These are phyloP conservation scores for Sporothrix schenckii DNA, from an alignment of 2,329 filamentous ascomycete species.

Conservation along the genomic window DNA sequence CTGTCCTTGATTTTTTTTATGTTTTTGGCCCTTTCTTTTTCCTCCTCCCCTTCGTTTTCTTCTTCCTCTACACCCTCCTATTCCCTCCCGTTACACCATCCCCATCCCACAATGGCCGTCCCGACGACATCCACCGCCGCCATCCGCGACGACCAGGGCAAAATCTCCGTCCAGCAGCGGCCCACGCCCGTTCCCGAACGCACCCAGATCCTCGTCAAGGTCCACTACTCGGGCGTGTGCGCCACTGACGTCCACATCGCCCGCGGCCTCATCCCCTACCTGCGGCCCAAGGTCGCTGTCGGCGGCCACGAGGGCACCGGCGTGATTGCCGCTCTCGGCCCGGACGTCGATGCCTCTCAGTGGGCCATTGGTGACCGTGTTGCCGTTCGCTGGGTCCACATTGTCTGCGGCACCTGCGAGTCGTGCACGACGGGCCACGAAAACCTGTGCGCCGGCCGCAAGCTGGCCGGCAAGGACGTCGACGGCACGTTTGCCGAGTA, in stretches of 20 bases:
- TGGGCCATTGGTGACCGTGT: constrained; percentile 28
- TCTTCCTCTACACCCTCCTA: neutral
- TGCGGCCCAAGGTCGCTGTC: constrained; percentile 27
- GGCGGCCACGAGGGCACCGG: constrained; percentile 32
- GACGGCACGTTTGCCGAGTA: constrained; percentile 24
- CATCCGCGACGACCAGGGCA: constrained; percentile 43
- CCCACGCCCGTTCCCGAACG: constrained; percentile 22
- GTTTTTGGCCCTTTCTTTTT: neutral
- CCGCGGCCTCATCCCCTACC: constrained; percentile 30
- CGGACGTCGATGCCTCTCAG: constrained; percentile 7
- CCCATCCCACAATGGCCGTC: constrained; percentile 33
- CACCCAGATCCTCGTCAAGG: constrained; percentile 28
- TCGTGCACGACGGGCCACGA: constrained; percentile 99
- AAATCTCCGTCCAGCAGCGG: constrained; percentile 26
- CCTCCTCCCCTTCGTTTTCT: neutral
- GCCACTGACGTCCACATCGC: constrained; percentile 29
- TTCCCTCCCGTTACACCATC: neutral
- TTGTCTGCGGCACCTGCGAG: constrained; percentile 83
- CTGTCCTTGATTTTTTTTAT: neutral
- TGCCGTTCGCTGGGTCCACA: constrained; percentile 25
- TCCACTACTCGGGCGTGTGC: constrained; percentile 30
- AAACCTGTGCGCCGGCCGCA: constrained; percentile 76
- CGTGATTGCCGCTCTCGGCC: constrained; percentile 26
- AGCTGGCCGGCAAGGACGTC: constrained; percentile 24
- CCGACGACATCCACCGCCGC: constrained; percentile 36